Percentiles rank a stretch among this genome's conserved stretches.
phyloP scores from a whole-genome alignment of 768 basidiomycete genomes.

The Boletus rubroflammeus region DNA sequence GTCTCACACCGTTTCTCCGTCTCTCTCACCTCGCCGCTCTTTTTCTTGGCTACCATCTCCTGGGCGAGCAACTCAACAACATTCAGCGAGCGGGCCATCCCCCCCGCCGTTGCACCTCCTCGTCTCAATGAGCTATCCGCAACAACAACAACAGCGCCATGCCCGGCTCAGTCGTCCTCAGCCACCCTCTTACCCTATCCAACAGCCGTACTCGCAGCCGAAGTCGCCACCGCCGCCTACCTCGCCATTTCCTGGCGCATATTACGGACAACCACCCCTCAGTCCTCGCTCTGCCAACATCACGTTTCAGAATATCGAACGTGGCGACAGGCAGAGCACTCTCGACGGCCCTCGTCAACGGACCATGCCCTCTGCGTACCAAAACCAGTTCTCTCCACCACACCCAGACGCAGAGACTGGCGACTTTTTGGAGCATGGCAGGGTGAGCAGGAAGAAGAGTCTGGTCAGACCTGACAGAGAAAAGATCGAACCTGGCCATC shows the following conservation, averaged over 20 bases:
- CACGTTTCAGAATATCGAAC: conserved; percentile 66
- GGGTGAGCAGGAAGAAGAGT: conserved; percentile 81
- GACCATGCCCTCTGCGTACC: conserved; percentile 43
- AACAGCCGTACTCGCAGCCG: conserved; percentile 22
- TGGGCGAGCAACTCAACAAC: background rate
- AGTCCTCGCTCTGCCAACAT: conserved; percentile 40
- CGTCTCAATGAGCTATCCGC: conserved; percentile 38
- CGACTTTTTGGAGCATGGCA: conserved; percentile 43
- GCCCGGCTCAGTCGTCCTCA: conserved; percentile 30
- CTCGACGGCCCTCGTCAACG: conserved; percentile 56
- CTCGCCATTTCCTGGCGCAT: conserved; percentile 11
- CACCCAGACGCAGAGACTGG: conserved; percentile 30
- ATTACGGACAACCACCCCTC: conserved; percentile 18
- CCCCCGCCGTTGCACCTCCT: background rate
- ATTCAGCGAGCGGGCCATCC: conserved; percentile 1
- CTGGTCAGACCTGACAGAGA: conserved; percentile 91
- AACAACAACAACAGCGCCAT: conserved; percentile 37
- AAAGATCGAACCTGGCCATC: conserved; percentile 92
- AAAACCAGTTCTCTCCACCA: conserved; percentile 42
- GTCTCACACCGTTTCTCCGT: conserved; percentile 14
- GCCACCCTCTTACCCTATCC: conserved; percentile 36
- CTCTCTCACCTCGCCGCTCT: conserved; percentile 17
- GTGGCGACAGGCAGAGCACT: conserved; percentile 59
- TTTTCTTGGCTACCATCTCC: conserved; percentile 4
- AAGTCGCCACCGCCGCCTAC: conserved; percentile 17